Percentiles rank a stretch among this genome's conserved stretches.
phyloP scores from a whole-genome alignment of 108 stramenopile genomes.

The Cyclotella choctawhatcheeana region DNA sequence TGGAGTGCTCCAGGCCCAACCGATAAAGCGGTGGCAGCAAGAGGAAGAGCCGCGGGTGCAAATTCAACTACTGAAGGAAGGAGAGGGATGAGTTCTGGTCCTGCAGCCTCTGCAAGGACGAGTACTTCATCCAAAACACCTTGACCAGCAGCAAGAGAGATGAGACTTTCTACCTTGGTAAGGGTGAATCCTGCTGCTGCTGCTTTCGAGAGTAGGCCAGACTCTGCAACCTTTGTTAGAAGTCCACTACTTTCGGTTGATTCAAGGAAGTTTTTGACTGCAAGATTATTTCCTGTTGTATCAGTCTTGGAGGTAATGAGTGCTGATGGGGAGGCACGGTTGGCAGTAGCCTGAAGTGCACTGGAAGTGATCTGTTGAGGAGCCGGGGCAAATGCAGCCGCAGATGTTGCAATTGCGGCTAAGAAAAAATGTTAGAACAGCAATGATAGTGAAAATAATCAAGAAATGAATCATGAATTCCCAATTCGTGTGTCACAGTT shows the following conservation, averaged over 20 bases:
- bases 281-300: constrained; percentile 82
- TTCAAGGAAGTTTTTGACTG: constrained; percentile 74
- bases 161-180: constrained; percentile 83
- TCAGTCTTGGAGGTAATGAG: constrained; percentile 67
- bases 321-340: constrained; percentile 42
- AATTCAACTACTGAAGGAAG: constrained; percentile 79
- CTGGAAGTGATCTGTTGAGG: constrained; percentile 37
- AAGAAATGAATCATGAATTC: neutral
- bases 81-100: constrained; percentile 83
- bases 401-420: constrained; percentile 69
- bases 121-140: constrained; percentile 69
- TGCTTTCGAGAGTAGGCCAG: constrained; percentile 88
- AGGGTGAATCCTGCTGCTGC: constrained; percentile 79
- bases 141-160: constrained; percentile 71
- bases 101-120: constrained; percentile 84
- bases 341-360: constrained; percentile 46
- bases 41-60: constrained; percentile 80
- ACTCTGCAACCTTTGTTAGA: constrained; percentile 76
- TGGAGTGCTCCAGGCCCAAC: constrained; percentile 61
- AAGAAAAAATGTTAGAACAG: neutral
- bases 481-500: neutral
- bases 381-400: constrained; percentile 74
- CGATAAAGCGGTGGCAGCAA: constrained; percentile 69
- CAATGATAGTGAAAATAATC: neutral
- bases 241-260: constrained; percentile 68